phyloP scores from a whole-genome alignment of 2,329 filamentous ascomycete genomes.

The Pseudopyricularia javanii region DNA sequence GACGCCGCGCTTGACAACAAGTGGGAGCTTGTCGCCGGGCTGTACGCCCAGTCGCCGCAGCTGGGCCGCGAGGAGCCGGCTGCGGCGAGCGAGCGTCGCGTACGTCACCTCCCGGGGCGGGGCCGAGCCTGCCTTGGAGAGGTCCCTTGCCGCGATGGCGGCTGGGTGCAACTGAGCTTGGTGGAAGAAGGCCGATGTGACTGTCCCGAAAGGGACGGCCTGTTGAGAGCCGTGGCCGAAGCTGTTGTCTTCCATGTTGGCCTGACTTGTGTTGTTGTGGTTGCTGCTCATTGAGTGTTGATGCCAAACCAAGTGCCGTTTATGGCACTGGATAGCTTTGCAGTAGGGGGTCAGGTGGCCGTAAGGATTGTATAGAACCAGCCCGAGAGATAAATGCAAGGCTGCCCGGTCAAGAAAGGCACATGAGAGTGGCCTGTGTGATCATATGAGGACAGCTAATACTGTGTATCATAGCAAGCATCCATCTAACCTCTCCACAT shows the following conservation, averaged over 20 bases:
- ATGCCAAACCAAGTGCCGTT: too few species aligned
- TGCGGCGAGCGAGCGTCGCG: not conserved
- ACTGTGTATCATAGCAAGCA: too few species aligned
- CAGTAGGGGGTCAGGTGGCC: not conserved
- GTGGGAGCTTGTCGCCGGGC: constrained; percentile 31
- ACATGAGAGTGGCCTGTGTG: too few species aligned
- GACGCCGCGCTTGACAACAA: constrained; percentile 40
- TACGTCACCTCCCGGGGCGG: not conserved
- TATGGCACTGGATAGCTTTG: not conserved
- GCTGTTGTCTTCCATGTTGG: not conserved
- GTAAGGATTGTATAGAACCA: too few species aligned
- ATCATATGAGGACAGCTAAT: too few species aligned
- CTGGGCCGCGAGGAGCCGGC: not conserved
- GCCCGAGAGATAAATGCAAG: too few species aligned
- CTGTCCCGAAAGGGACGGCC: not conserved
- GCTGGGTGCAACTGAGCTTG: not conserved
- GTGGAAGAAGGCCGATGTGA: constrained; percentile 1
- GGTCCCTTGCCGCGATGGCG: not conserved
- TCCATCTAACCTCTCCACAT: too few species aligned
- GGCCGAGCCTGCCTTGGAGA: not conserved
- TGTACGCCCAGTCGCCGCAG: constrained; percentile 1
- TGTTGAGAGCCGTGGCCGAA: not conserved
- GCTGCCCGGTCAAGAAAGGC: too few species aligned
- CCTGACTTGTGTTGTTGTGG: not conserved
- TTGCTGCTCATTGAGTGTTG: too few species aligned